Percentiles rank a stretch among this genome's conserved stretches.
These are phyloP conservation scores for Isoetes taiwanensis DNA, from an alignment of 75 land plant genomes.

Conservation along the genomic window DNA sequence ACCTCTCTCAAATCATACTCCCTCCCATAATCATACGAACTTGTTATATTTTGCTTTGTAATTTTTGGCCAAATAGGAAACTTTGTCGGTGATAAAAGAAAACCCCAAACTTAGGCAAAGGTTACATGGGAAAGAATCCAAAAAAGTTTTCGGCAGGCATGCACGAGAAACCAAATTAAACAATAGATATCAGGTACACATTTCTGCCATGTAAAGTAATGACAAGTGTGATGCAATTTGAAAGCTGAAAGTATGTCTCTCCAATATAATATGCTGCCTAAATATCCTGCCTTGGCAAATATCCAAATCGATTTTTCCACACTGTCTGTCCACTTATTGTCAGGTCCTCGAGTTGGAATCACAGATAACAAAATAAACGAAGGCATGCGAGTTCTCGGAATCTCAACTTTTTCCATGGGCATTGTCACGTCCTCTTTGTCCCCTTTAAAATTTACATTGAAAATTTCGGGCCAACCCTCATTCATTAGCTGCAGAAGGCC, in stretches of 20 bases:
- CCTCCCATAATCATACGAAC: no score
- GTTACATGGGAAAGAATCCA: no score
- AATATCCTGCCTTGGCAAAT: conserved; percentile 44
- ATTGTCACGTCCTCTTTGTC: conserved; percentile 5
- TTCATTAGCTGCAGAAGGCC: conserved; percentile 10
- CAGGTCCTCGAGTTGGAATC: conserved; percentile 26
- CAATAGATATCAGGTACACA: conserved; percentile 42
- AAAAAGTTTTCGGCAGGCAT: no score
- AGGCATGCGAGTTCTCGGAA: conserved; percentile 30
- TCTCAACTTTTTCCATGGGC: conserved; percentile 12
- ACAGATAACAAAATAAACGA: conserved; percentile 35
- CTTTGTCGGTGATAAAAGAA: no score
- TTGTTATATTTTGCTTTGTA: no score
- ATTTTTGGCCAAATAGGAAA: no score
- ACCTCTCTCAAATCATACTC: no score
- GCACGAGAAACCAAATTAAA: no score
- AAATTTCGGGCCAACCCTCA: conserved; percentile 20
- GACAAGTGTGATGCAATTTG: conserved; percentile 29
- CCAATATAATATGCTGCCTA: conserved; percentile 33
- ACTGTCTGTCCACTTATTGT: conserved; percentile 24
- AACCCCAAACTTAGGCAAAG: no score
- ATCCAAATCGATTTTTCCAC: conserved; percentile 36
- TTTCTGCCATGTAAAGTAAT: conserved; percentile 38
- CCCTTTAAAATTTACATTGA: conserved; percentile 15
- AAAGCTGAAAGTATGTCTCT: conserved; percentile 32